A percentile compares a stretch with the other conserved stretches of the same genome.
Conservation (phyloP, 106 monocot species). For the Chionographis japonica region DNA sequence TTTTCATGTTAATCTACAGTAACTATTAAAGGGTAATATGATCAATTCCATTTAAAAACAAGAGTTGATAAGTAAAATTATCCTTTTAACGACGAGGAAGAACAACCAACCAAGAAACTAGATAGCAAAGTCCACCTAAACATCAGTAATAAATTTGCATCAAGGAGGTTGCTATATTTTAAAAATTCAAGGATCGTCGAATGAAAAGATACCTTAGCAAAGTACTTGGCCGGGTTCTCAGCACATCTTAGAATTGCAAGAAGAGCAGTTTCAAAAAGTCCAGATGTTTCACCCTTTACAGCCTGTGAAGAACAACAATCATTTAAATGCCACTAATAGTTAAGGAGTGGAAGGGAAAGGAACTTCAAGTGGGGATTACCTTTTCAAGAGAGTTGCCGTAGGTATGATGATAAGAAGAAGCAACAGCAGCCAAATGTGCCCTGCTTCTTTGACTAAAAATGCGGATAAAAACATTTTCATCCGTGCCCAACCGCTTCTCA, state of each 20-base stretch:
- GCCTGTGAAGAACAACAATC: conserved; percentile 30
- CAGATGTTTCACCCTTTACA: conserved; percentile 77
- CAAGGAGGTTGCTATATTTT: background rate
- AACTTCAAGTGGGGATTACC: conserved; percentile 18
- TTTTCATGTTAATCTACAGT: too few relatives aligned
- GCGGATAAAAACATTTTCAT: conserved; percentile 60
- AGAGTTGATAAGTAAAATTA: too few relatives aligned
- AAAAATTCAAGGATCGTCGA: background rate
- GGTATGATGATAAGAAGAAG: conserved; percentile 47
- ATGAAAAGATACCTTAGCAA: conserved; percentile 59
- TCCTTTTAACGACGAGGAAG: too few relatives aligned
- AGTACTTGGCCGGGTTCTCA: conserved; percentile 69
- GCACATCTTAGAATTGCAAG: conserved; percentile 79
- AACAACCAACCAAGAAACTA: too few relatives aligned
- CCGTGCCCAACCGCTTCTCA: conserved; percentile 83
- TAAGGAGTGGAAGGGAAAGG: background rate
- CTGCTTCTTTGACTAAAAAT: conserved; percentile 69
- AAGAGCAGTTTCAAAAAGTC: conserved; percentile 65
- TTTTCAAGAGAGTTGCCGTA: conserved; percentile 59
- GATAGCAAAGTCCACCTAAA: too few relatives aligned
- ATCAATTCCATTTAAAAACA: too few relatives aligned
- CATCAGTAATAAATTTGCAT: too few relatives aligned
- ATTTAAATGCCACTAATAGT: too few relatives aligned
- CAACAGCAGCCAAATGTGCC: conserved; percentile 66
- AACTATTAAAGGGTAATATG: too few relatives aligned